These are phyloP conservation scores for Coemansia sp. DNA, from an alignment of 192 early-diverging fungal species.

Conservation along the genomic window DNA sequence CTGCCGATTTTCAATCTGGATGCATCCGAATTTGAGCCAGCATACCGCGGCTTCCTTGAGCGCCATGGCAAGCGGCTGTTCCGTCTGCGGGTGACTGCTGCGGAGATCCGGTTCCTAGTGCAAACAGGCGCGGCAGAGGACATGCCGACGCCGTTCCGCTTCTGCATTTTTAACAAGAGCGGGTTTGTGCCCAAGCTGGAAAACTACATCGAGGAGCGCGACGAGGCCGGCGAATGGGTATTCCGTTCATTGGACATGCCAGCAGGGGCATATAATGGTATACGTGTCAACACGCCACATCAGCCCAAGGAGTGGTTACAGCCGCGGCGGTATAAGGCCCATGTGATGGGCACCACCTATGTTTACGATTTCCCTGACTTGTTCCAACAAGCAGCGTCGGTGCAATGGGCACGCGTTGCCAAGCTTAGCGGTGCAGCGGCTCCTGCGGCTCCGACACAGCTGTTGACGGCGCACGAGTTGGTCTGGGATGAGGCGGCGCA, in stretches of 20 bases:
- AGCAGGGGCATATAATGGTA: constrained; percentile 78
- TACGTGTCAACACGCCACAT: constrained; percentile 79
- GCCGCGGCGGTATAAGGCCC: constrained; percentile 96
- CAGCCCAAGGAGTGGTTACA: constrained; percentile 95
- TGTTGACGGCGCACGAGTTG: constrained; percentile 82
- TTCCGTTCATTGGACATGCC: constrained; percentile 81
- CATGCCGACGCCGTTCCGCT: constrained; percentile 79
- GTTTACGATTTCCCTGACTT: constrained; percentile 99
- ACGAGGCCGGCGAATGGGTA: constrained; percentile 77
- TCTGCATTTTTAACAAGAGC: constrained; percentile 88
- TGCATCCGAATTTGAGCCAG: constrained; percentile 75
- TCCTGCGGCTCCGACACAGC: constrained; percentile 55
- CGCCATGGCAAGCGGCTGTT: constrained; percentile 94
- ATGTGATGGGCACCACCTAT: constrained; percentile 96
- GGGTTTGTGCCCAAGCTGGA: constrained; percentile 91
- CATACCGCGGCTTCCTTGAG: constrained; percentile 85
- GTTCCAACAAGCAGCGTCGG: constrained; percentile 84
- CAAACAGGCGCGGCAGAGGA: constrained; percentile 64
- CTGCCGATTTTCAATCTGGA: constrained; percentile 94
- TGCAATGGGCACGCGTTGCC: constrained; percentile 68
- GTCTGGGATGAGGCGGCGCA: constrained; percentile 79
- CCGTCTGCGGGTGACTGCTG: constrained; percentile 91
- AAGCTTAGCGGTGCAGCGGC: constrained; percentile 29
- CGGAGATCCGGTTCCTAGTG: constrained; percentile 93
- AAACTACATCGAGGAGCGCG: constrained; percentile 88